Evolutionary conservation across 2,329 filamentous ascomycete genomes (phyloP), one percentile per base, ranked within the genome.

Genomic region (Capronia americana): DNA sequence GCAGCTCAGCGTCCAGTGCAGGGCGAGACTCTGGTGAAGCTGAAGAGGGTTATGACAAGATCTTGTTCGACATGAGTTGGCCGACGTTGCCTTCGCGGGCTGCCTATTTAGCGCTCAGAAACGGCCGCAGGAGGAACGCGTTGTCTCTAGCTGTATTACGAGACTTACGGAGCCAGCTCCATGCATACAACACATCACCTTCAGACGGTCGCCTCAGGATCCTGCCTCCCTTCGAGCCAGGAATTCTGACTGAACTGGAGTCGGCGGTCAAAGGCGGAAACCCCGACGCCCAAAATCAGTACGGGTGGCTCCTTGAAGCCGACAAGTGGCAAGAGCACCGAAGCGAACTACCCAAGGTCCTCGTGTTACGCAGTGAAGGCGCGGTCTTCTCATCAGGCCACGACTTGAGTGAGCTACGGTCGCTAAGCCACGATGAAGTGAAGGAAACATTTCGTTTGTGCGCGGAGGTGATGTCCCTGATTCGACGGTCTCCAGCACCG

Each of bases 401-500:
- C 64, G 71, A 72, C 57, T 59, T 72, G 20, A 64, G 64, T 12
- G 69, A 72, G 54, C 59, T 72, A 24, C 56, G 68, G 23, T 65
- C 63, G 12, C 50, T 72, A 34, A 61, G 68, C 24, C 64, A 72
- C 34, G 71, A 70, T 17, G 68, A 71, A 34, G 71, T 72, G 59
- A 72, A 71, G 48, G 69, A 72, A 64, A 70, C 71, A 4, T 72
- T 72, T 53, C 66, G 64, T n/a, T 59, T 72, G 17, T 72, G 71
- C 34, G 71, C 69, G 20, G 71, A 72, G 55, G 69, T 72, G 46
- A 72, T 72, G 69, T 69, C 64, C 23, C 54, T 72, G 48, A 72
- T 72, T 53, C 46, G 69, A 50, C 64, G 71, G 24, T 71, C 69
- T 24, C 71, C 71, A n/a, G 69, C 64, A 11, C 71, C 71, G 4